These are phyloP conservation scores for Podila epicladia DNA, from an alignment of 192 early-diverging fungal genomes.

Conservation along the genomic window DNA sequence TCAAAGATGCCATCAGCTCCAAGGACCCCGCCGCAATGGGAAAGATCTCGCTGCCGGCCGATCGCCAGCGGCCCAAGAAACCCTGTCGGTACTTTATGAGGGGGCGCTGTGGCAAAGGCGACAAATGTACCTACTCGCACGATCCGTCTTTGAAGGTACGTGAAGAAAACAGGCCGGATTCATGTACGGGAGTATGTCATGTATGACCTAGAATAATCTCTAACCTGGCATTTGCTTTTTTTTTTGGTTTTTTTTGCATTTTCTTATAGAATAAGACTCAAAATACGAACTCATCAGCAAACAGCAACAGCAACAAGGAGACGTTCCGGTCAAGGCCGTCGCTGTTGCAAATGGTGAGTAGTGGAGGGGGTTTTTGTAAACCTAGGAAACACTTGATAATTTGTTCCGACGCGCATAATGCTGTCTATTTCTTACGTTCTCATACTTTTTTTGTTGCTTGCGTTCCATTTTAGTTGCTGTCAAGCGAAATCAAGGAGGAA, in stretches of 20 bases:
- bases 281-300: conserved; percentile 16
- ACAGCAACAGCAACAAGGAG: conserved; percentile 22
- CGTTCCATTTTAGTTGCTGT: conserved; percentile 54
- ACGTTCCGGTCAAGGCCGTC: conserved; percentile 45
- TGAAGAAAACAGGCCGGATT: too few species aligned
- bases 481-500: conserved; percentile 69
- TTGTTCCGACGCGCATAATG: not conserved
- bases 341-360: conserved; percentile 54
- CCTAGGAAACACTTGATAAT: not conserved
- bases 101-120: conserved; percentile 54
- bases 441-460: not conserved
- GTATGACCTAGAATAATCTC: not conserved
- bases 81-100: conserved; percentile 56
- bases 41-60: conserved; percentile 30
- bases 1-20: conserved; percentile 57
- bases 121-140: conserved; percentile 56
- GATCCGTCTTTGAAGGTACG: conserved; percentile 35
- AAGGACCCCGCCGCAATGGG: conserved; percentile 56
- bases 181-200: too few species aligned
- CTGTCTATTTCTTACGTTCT: not conserved
- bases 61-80: conserved; percentile 12
- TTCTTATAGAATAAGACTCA: conserved; percentile 18
- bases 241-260: not conserved
- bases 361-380: not conserved
- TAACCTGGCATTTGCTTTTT: not conserved